Evolutionary conservation across 306 rosid genomes (phyloP), one percentile per base, ranked within the genome.

Genomic region (Delonix regia): DNA sequence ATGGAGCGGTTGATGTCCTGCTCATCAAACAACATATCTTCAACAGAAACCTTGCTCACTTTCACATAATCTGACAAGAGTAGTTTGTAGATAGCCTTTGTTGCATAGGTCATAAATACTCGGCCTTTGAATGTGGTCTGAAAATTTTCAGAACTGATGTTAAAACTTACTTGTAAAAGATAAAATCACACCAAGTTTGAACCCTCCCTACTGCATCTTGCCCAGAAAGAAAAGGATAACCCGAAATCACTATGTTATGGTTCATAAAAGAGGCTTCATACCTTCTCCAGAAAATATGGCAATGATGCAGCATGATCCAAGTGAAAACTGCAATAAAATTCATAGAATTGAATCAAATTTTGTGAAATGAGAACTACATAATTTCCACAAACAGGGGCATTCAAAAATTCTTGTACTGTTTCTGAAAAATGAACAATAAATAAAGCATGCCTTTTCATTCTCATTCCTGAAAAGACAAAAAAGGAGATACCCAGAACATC

Each of bases 41-140:
- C 97, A 53, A 94, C 89, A 27, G 99, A 90, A 69, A 94, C 88
- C 81, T 92, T 94, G 78, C 99, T 94, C 83, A 94, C 99, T 91
- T 92, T 94, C 27, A 94, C 88, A 61, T 76, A 94, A 84, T 94
- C 99, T 0, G 95, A 87, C 77, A 94, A 74, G 73, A 94, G 90
- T 80, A 94, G 77, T 85, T 89, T 92, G 88, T 92, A 92, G 82
- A 94, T 94, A 13, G 97, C 97, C 72, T 95, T 95, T 28, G 98
- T 95, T 0, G 99, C 97, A 62, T 95, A 95, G 15, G 99, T 95
- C 99, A 95, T 95, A 78, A 95, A 94, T 1, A 94, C 99, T 4
- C 97, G 89, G 27, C 99, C 99, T 72, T 72, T 77, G 93, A 94
- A 94, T 6, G 99, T 92, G 8, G 99, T 94, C 89, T 90, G 77